Evolutionary conservation across 2,329 filamentous ascomycete genomes (phyloP).

Genomic region (Monilinia laxa): DNA sequence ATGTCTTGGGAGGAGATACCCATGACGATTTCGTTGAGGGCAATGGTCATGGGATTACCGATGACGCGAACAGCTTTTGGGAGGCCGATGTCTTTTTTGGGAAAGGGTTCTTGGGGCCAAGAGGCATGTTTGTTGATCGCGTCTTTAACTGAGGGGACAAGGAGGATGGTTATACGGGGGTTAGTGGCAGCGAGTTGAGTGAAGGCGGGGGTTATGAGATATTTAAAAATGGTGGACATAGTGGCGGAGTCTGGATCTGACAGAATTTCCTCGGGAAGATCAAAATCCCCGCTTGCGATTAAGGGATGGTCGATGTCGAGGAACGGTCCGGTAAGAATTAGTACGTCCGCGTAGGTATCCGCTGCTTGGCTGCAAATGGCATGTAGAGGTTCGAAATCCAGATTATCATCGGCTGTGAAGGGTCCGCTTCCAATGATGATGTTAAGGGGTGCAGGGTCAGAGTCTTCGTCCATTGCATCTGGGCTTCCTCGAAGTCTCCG

Average conservation of each 20-base stretch:
- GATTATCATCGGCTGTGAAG: constrained; percentile 88
- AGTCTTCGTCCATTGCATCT: constrained; percentile 61
- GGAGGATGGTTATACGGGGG: constrained; percentile 76
- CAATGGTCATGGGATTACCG: constrained; percentile 87
- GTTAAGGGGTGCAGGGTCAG: constrained; percentile 65
- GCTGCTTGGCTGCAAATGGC: constrained; percentile 76
- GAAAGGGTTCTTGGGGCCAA: constrained; percentile 77
- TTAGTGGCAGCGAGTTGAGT: constrained; percentile 67
- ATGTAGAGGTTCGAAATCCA: constrained; percentile 84
- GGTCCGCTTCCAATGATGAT: constrained; percentile 80
- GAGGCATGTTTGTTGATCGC: constrained; percentile 79
- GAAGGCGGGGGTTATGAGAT: constrained; percentile 73
- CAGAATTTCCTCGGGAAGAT: constrained; percentile 65
- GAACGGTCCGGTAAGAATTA: constrained; percentile 84
- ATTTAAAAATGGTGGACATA: constrained; percentile 78
- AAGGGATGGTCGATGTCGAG: constrained; percentile 89
- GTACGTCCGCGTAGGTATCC: constrained; percentile 70
- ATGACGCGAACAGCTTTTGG: constrained; percentile 75
- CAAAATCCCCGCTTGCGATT: constrained; percentile 76
- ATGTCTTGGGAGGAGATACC: constrained; percentile 83
- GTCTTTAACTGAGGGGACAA: constrained; percentile 82
- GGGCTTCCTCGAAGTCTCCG: constrained; percentile 65
- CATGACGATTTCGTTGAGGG: constrained; percentile 81
- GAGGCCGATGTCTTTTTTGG: constrained; percentile 70
- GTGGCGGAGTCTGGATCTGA: constrained; percentile 76